Percentiles rank a stretch among this genome's conserved stretches.
These are phyloP conservation scores for Podospora bellae-mahoneyi DNA, from an alignment of 495 filamentous ascomycete genomes.

Conservation along the genomic window DNA sequence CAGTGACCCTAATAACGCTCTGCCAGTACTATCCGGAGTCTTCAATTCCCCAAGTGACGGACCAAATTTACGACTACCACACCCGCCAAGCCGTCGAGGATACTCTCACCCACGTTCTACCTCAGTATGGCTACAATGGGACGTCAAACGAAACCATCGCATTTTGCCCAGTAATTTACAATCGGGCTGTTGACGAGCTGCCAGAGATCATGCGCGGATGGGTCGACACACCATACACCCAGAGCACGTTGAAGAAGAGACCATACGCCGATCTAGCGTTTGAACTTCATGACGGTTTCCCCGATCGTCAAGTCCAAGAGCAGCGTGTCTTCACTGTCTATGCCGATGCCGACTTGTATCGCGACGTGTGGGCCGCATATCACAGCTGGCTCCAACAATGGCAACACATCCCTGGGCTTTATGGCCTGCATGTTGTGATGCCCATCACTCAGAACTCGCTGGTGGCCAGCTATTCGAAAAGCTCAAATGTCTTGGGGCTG, in stretches of 20 bases:
- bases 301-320: background rate
- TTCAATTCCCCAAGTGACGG: background rate
- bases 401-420: background rate
- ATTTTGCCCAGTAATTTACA: background rate
- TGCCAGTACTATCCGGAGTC: background rate
- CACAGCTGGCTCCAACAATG: background rate
- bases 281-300: background rate
- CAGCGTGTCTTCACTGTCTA: background rate
- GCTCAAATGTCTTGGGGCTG: background rate
- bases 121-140: background rate
- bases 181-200: background rate
- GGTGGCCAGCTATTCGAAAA: background rate
- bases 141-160: background rate
- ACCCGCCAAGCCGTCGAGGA: background rate
- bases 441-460: background rate
- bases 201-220: background rate
- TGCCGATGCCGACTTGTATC: background rate
- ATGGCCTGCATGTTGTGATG: background rate
- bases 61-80: background rate
- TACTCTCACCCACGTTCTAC: background rate
- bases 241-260: background rate
- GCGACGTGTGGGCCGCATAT: background rate
- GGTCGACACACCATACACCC: background rate
- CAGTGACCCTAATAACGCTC: background rate
- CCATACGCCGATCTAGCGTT: background rate